Evolutionary conservation across 2,329 filamentous ascomycete genomes (phyloP).

Genomic region (Apiospora malaysiana): DNA sequence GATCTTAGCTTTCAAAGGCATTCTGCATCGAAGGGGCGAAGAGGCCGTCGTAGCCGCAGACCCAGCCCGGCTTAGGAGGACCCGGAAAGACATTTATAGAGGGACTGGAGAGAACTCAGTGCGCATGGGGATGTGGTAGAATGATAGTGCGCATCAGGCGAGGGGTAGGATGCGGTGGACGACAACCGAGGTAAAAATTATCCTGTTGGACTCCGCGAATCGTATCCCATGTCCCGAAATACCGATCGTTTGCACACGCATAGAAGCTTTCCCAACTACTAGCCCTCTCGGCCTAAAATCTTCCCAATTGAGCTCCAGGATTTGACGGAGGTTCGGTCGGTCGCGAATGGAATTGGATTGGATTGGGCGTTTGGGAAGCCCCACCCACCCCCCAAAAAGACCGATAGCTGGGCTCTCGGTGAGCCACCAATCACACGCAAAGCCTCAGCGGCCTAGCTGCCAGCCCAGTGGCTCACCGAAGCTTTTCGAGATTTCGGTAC

Average conservation of each 20-base stretch:
- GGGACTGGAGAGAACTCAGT: conserved; percentile 41
- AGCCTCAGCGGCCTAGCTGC: background rate
- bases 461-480: conserved; percentile 23
- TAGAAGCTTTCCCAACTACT: background rate
- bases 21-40: conserved; percentile 52
- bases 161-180: conserved; percentile 19
- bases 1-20: conserved; percentile 84
- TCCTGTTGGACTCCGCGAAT: conserved; percentile 9
- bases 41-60: conserved; percentile 52
- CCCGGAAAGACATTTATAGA: conserved; percentile 63
- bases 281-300: conserved; percentile 10
- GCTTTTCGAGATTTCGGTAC: conserved; percentile 23
- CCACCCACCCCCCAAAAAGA: background rate
- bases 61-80: conserved; percentile 59
- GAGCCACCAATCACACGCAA: conserved; percentile 23
- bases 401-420: conserved; percentile 5
- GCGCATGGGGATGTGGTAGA: conserved; percentile 36
- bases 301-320: conserved; percentile 11
- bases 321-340: conserved; percentile 12
- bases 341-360: background rate
- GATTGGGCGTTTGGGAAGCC: conserved; percentile 9
- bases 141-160: conserved; percentile 41
- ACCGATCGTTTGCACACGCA: background rate
- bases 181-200: conserved; percentile 13
- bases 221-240: conserved; percentile 3